phyloP scores from a whole-genome alignment of 495 filamentous ascomycete genomes.

The Xylaria telfairii region DNA sequence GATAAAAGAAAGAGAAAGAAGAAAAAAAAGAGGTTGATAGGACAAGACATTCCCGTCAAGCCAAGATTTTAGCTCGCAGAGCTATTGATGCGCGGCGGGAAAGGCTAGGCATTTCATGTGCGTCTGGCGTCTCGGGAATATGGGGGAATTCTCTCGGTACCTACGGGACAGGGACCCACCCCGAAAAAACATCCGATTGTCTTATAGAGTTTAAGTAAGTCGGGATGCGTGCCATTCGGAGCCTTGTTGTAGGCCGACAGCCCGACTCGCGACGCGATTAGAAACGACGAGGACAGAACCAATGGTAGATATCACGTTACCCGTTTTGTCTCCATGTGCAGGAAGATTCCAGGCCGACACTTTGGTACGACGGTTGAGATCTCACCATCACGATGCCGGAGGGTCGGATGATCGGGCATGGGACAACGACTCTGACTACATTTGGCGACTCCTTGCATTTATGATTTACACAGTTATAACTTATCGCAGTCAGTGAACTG shows the following conservation, averaged over 20 bases:
- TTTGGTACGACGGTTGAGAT: not conserved
- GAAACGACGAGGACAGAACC: no score
- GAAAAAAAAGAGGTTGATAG: not conserved
- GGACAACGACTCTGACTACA: not conserved
- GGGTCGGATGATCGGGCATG: not conserved
- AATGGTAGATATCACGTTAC: no score
- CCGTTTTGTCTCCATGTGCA: not conserved
- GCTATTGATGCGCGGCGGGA: not conserved
- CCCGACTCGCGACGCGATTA: conserved; percentile 5
- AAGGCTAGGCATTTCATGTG: not conserved
- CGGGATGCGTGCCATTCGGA: not conserved
- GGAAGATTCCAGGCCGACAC: not conserved
- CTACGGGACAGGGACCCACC: not conserved
- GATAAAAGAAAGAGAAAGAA: not conserved
- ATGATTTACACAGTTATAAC: not conserved
- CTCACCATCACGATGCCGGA: not conserved
- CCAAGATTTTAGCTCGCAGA: not conserved
- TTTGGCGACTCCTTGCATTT: not conserved
- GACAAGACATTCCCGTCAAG: not conserved
- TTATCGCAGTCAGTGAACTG: not conserved
- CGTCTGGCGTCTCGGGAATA: not conserved
- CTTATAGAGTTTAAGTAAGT: not conserved
- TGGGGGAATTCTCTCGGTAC: conserved; percentile 2
- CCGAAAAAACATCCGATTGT: not conserved
- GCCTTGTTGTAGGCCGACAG: conserved; percentile 1